phyloP scores from a whole-genome alignment of 768 basidiomycete species.

The Mycena polygramma region DNA sequence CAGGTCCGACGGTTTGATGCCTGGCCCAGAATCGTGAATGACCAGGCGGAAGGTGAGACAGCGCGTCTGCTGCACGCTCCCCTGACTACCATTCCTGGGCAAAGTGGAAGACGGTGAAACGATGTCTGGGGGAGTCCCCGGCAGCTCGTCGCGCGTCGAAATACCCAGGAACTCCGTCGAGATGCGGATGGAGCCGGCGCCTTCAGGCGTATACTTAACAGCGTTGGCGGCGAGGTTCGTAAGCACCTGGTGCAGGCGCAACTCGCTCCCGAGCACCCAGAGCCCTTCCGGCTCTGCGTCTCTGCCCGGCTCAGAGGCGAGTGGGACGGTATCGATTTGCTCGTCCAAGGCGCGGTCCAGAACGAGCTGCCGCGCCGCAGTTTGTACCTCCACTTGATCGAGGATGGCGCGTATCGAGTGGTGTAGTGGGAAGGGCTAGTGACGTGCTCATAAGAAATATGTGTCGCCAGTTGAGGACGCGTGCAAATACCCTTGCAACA shows the following conservation, averaged over 20 bases:
- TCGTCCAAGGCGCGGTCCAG: slow-evolving; percentile 51
- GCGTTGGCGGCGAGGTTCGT: slow-evolving; percentile 57
- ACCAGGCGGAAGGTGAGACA: slow-evolving; percentile 39
- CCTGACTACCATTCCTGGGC: slow-evolving; percentile 16
- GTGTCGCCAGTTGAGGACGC: background rate
- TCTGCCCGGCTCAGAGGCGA: background rate
- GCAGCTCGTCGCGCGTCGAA: slow-evolving; percentile 32
- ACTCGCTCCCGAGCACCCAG: slow-evolving; percentile 58
- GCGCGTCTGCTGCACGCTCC: slow-evolving; percentile 28
- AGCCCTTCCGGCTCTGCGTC: slow-evolving; percentile 32
- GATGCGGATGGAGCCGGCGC: slow-evolving; percentile 48
- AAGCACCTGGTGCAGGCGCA: slow-evolving; percentile 52
- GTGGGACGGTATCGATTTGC: slow-evolving; percentile 47
- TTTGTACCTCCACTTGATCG: slow-evolving; percentile 42
- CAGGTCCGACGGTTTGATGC: slow-evolving; percentile 42
- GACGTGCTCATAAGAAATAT: background rate
- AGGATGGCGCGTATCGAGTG: slow-evolving; percentile 44
- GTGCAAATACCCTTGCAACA: slow-evolving; percentile 24
- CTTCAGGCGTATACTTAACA: slow-evolving; percentile 48
- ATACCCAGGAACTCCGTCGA: slow-evolving; percentile 37
- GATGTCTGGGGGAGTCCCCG: slow-evolving; percentile 32
- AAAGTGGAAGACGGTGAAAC: background rate
- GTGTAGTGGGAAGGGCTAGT: slow-evolving; percentile 55
- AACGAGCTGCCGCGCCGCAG: slow-evolving; percentile 42
- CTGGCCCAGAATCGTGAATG: slow-evolving; percentile 38